A percentile compares a stretch with the other conserved stretches of the same genome.
Conservation (phyloP, 306 rosid genomes). For the Rosa lucieae region DNA sequence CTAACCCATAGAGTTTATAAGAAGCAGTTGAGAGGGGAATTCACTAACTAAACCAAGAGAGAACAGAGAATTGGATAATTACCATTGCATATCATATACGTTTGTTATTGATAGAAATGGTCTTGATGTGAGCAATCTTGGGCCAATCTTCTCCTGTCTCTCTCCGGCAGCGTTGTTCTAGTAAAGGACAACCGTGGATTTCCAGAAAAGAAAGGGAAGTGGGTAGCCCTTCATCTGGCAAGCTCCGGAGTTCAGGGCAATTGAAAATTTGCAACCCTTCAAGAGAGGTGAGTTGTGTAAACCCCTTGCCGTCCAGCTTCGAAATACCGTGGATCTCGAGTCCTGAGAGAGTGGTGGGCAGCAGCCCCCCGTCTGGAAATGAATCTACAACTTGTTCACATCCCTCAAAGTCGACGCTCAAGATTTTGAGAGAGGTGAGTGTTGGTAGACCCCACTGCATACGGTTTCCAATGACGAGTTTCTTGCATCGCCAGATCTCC, state of each 20-base stretch:
- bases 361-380: conserved; percentile 23
- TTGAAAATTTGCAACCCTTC: rapidly evolving
- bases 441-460: no score
- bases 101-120: rapidly evolving
- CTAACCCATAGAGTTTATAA: no score
- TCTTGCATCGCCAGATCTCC: no score
- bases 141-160: conserved; percentile 32
- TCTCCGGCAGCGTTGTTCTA: background rate
- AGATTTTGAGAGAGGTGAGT: no score
- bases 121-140: conserved; percentile 29
- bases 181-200: background rate
- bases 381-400: background rate
- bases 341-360: conserved; percentile 9
- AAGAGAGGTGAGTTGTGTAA: conserved; percentile 24
- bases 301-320: conserved; percentile 26
- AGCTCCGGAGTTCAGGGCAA: conserved; percentile 24
- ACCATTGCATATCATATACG: background rate
- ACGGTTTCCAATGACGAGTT: no score
- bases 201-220: background rate
- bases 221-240: conserved; percentile 30
- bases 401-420: no score
- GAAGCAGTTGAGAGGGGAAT: no score
- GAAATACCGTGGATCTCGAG: rapidly evolving
- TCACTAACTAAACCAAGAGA: no score
- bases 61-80: background rate